Evolutionary conservation across 371 early-diverging fungal genomes (phyloP).

Genomic region (Lichtheimia ramosa): DNA sequence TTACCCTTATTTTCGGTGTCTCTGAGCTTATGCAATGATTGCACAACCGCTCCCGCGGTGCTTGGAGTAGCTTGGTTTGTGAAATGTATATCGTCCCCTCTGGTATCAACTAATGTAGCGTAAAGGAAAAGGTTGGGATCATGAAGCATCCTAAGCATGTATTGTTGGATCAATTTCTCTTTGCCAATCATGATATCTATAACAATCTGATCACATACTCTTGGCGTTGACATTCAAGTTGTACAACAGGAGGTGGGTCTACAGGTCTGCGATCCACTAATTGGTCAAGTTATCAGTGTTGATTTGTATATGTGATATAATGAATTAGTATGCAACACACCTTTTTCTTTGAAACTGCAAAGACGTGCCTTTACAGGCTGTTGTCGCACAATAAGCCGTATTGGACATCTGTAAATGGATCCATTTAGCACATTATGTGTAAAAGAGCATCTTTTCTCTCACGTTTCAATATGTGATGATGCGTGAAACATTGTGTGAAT

Average conservation of each 20-base stretch:
- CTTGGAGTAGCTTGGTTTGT: constrained; percentile 51
- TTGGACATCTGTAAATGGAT: neutral
- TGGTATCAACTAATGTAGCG: neutral
- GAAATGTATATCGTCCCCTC: neutral
- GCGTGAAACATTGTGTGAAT: no score
- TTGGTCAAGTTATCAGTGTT: neutral
- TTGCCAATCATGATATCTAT: neutral
- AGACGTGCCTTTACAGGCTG: neutral
- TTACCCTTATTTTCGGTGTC: constrained; percentile 66
- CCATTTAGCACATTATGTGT: neutral
- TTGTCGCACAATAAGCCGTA: constrained; percentile 1
- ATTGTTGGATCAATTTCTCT: neutral
- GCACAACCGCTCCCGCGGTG: constrained; percentile 85
- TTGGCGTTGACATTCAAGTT: neutral
- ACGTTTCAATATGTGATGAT: no score
- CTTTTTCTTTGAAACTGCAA: constrained; percentile 1
- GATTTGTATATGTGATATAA: neutral
- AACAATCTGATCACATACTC: neutral
- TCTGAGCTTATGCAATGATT: constrained; percentile 83
- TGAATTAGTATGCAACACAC: neutral
- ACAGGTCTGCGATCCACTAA: neutral
- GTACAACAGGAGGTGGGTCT: constrained; percentile 6
- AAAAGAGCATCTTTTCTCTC: no score
- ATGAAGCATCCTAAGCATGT: neutral
- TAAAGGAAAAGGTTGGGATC: neutral